These are phyloP conservation scores for Paramecium primaurelia DNA, from an alignment of 73 alveolate species.

Conservation along the genomic window DNA sequence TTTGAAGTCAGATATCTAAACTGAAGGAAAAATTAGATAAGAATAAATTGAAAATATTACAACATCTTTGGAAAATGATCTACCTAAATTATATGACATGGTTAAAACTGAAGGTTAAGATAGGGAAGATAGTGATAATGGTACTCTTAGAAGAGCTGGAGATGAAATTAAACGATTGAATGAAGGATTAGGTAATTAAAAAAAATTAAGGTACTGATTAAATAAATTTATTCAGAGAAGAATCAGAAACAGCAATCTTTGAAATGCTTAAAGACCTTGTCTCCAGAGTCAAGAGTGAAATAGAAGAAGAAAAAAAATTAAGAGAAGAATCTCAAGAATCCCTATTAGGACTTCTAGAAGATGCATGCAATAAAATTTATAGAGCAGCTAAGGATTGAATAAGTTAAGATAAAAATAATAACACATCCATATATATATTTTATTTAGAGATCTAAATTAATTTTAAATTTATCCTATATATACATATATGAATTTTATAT, in stretches of 20 bases:
- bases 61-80: slow-evolving; percentile 60
- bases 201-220: slow-evolving; percentile 28
- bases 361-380: slow-evolving; percentile 86
- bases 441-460: not conserved
- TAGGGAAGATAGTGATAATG: slow-evolving; percentile 53
- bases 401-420: not conserved
- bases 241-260: slow-evolving; percentile 90
- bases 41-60: slow-evolving; percentile 56
- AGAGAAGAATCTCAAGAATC: slow-evolving; percentile 95
- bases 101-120: slow-evolving; percentile 59
- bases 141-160: slow-evolving; percentile 60
- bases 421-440: not conserved
- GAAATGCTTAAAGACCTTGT: slow-evolving; percentile 90
- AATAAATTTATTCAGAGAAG: slow-evolving; percentile 72
- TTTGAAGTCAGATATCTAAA: slow-evolving; percentile 51
- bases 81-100: slow-evolving; percentile 60
- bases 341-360: slow-evolving; percentile 89
- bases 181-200: slow-evolving; percentile 46
- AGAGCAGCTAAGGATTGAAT: slow-evolving; percentile 58
- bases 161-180: slow-evolving; percentile 59
- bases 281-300: slow-evolving; percentile 85
- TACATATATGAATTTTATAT: not conserved
- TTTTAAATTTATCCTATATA: not conserved
- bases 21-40: slow-evolving; percentile 61
- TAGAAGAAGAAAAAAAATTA: slow-evolving; percentile 89